Evolutionary conservation across 257 asterid genomes (phyloP).

Genomic region (Lantana camara): DNA sequence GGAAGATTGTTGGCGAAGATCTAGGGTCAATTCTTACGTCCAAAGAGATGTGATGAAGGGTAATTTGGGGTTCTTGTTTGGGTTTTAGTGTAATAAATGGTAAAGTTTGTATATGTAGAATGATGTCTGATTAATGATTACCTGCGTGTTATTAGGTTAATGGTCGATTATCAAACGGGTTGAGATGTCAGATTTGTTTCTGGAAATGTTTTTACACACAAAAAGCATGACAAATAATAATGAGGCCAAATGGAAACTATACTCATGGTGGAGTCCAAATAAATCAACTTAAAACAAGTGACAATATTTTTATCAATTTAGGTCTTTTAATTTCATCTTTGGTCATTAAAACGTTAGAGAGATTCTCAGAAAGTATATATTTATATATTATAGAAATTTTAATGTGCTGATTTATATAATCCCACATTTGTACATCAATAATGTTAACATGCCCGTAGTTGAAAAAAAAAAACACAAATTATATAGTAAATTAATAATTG

Average conservation of each 20-base stretch:
- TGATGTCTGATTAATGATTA: conserved; percentile 22
- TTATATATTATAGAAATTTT: no score
- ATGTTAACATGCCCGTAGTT: no score
- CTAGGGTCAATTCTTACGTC: conserved; percentile 29
- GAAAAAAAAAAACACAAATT: no score
- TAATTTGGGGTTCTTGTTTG: conserved; percentile 10
- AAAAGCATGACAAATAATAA: conserved; percentile 16
- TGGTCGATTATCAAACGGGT: conserved; percentile 30
- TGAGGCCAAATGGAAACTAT: background rate
- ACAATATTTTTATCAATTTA: no score
- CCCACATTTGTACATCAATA: no score
- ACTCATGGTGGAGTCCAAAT: background rate
- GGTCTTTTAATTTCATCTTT: background rate
- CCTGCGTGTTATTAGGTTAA: conserved; percentile 31
- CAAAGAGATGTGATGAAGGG: conserved; percentile 21
- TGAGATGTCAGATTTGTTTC: conserved; percentile 30
- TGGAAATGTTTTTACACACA: background rate
- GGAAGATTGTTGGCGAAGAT: conserved; percentile 29
- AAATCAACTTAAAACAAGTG: background rate
- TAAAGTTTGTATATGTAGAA: background rate
- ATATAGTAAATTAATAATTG: no score
- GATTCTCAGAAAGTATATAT: no score
- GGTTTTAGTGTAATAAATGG: background rate
- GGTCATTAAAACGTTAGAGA: no score
- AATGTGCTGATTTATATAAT: no score